Conservation (phyloP, 805 yeast species). For the Cyberlindnera subsufficiens region DNA sequence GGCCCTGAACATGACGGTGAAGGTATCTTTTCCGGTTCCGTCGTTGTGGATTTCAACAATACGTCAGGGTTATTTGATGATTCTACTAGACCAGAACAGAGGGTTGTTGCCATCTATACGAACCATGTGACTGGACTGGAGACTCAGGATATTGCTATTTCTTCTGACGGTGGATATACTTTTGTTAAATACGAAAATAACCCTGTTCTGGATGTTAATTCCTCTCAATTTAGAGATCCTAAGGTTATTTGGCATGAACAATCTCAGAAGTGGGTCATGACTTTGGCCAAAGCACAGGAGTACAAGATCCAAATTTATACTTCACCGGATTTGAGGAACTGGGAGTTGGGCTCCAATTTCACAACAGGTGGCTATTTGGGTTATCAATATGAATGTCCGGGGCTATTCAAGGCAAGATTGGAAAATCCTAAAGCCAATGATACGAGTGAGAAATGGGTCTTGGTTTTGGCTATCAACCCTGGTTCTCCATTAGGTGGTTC, state of each 20-base stretch:
- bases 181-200: slow-evolving; percentile 25
- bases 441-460: slow-evolving; percentile 27
- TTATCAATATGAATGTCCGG: slow-evolving; percentile 38
- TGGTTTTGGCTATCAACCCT: slow-evolving; percentile 36
- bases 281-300: slow-evolving; percentile 25
- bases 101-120: slow-evolving; percentile 34
- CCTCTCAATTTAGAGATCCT: slow-evolving; percentile 31
- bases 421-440: slow-evolving; percentile 10
- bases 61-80: slow-evolving; percentile 30
- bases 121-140: slow-evolving; percentile 13
- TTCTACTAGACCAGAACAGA: slow-evolving; percentile 23
- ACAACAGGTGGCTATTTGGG: slow-evolving; percentile 25
- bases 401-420: slow-evolving; percentile 21
- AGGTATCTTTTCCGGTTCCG: slow-evolving; percentile 32
- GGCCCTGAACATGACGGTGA: slow-evolving; percentile 22
- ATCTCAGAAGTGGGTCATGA: slow-evolving; percentile 27
- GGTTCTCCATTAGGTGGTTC: slow-evolving; percentile 37
- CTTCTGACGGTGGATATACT: slow-evolving; percentile 31
- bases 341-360: slow-evolving; percentile 26
- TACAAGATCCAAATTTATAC: slow-evolving; percentile 25
- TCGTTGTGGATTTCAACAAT: slow-evolving; percentile 32
- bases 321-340: slow-evolving; percentile 22
- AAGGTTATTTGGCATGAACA: slow-evolving; percentile 30
- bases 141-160: slow-evolving; percentile 29
- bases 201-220: slow-evolving; percentile 28